Percentiles rank a stretch among this genome's conserved stretches.
Evolutionary conservation across 352 stramenopile species (phyloP).

Genomic region (Peronosclerospora sorghi): DNA sequence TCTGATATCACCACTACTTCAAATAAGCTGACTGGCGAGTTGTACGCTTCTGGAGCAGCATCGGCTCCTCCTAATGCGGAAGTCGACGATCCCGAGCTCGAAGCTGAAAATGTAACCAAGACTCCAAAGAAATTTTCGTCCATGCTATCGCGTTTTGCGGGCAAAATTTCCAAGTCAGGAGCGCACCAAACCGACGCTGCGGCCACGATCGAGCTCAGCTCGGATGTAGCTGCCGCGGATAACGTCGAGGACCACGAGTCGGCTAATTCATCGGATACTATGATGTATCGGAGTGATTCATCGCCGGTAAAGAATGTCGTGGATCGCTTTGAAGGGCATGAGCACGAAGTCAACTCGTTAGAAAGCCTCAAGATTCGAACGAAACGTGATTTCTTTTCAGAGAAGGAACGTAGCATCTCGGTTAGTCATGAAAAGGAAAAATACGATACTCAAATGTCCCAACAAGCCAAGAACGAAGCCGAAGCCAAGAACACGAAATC

Average conservation of each 20-base stretch:
- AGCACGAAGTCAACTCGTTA: constrained; percentile 30
- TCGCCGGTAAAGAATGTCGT: constrained; percentile 38
- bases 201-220: constrained; percentile 12
- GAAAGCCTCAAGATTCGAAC: constrained; percentile 41
- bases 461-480: constrained; percentile 14
- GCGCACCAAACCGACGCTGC: constrained; percentile 19
- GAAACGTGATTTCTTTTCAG: constrained; percentile 44
- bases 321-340: constrained; percentile 41
- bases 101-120: constrained; percentile 6
- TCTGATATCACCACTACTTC: background rate
- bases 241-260: constrained; percentile 21
- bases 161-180: constrained; percentile 11
- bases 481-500: constrained; percentile 12
- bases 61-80: background rate
- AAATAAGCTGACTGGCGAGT: too few species aligned
- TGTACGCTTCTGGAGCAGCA: background rate
- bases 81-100: constrained; percentile 8
- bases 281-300: constrained; percentile 14
- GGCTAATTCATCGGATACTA: constrained; percentile 17
- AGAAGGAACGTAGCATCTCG: constrained; percentile 24
- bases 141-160: constrained; percentile 19
- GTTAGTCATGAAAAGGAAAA: constrained; percentile 28
- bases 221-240: constrained; percentile 9
- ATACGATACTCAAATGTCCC: constrained; percentile 14
- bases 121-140: constrained; percentile 13